Conservation (phyloP, 2,329 filamentous ascomycete genomes). For the Sphaerulina vaccinii region DNA sequence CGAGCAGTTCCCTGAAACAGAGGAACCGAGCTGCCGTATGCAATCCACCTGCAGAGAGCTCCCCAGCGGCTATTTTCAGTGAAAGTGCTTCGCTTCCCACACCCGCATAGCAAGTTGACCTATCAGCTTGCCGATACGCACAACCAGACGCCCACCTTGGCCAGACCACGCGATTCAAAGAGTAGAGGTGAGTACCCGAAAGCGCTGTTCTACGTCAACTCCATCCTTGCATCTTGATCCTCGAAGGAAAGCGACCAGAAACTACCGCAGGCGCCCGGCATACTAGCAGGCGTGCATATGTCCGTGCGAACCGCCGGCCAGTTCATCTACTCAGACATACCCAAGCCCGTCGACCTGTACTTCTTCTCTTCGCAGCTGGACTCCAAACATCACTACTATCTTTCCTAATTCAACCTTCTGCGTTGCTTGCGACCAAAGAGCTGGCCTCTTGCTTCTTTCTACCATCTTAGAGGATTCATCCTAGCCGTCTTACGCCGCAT, state of each 20-base stretch:
- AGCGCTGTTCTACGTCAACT: conserved; percentile 7
- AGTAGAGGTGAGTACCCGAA: conserved; percentile 24
- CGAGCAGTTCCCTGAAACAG: background rate
- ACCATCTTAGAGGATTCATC: conserved; percentile 22
- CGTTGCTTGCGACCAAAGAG: conserved; percentile 30
- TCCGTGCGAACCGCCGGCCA: conserved; percentile 29
- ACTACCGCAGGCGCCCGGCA: conserved; percentile 23
- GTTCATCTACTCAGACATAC: conserved; percentile 13
- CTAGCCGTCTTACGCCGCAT: conserved; percentile 16
- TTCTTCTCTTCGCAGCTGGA: conserved; percentile 26
- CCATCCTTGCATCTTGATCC: conserved; percentile 2
- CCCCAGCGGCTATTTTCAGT: conserved; percentile 24
- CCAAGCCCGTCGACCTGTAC: conserved; percentile 14
- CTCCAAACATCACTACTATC: conserved; percentile 22
- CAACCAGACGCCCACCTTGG: conserved; percentile 1
- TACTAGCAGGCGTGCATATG: conserved; percentile 12
- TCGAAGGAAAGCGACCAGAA: conserved; percentile 8
- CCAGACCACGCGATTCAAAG: conserved; percentile 15
- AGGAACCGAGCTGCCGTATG: conserved; percentile 1
- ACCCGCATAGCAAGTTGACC: conserved; percentile 17
- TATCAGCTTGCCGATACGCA: conserved; percentile 21
- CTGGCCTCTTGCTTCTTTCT: conserved; percentile 35
- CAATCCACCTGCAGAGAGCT: conserved; percentile 5
- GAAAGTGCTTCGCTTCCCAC: conserved; percentile 11
- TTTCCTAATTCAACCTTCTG: conserved; percentile 23